These are phyloP conservation scores for Lindgomyces ingoldianus DNA, from an alignment of 495 filamentous ascomycete species.

Conservation along the genomic window DNA sequence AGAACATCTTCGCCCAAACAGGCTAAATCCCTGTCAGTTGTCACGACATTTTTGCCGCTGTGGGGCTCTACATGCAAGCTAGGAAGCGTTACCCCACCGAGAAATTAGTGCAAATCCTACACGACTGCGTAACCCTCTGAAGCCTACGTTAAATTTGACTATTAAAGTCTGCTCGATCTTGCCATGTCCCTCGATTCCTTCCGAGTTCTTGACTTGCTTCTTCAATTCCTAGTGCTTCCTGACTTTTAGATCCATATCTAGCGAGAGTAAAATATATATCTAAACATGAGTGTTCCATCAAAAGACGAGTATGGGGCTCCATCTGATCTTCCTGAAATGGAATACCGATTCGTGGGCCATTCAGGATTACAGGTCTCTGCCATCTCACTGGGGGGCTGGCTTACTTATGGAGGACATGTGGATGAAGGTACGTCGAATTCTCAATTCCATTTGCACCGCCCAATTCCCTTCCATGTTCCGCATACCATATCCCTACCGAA, in stretches of 20 bases:
- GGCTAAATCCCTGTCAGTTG: neutral
- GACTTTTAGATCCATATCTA: no score
- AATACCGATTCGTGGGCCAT: constrained; percentile 72
- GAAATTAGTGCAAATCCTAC: neutral
- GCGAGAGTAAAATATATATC: no score
- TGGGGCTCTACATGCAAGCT: neutral
- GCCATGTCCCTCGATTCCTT: no score
- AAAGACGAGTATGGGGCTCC: no score
- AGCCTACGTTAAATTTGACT: no score
- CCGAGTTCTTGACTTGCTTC: no score
- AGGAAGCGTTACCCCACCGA: neutral
- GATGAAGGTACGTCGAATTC: constrained; percentile 58
- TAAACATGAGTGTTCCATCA: no score
- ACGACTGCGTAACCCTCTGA: neutral
- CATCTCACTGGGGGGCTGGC: constrained; percentile 72
- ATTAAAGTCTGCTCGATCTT: no score
- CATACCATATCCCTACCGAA: no score
- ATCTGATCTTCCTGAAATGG: constrained; percentile 61
- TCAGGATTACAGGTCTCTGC: constrained; percentile 75
- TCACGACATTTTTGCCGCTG: neutral
- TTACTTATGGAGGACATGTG: constrained; percentile 77
- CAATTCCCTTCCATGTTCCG: no score
- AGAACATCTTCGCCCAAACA: neutral
- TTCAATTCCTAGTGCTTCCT: no score
- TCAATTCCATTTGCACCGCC: no score